Percentiles rank a stretch among this genome's conserved stretches.
phyloP scores from a whole-genome alignment of 2,329 filamentous ascomycete species.

The Neopestalotiopsis clavispora region DNA sequence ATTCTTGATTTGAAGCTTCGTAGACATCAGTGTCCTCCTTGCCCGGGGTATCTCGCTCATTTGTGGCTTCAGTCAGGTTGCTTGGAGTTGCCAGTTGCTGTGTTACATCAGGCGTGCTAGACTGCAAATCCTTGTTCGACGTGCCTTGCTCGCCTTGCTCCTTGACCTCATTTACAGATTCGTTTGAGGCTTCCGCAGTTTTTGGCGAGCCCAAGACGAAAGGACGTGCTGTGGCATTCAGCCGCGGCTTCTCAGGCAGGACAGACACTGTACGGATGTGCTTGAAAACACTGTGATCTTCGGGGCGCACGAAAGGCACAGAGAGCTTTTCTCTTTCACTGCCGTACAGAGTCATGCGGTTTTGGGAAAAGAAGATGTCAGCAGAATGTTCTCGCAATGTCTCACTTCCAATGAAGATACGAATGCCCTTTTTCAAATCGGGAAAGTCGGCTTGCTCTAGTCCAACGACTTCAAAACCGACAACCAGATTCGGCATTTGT shows the following conservation, averaged over 20 bases:
- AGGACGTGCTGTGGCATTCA: slow-evolving; percentile 58
- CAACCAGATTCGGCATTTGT: slow-evolving; percentile 80
- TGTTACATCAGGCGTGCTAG: slow-evolving; percentile 38
- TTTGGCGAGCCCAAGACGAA: slow-evolving; percentile 46
- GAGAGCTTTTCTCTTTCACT: slow-evolving; percentile 86
- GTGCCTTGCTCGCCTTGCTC: slow-evolving; percentile 35
- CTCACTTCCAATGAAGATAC: slow-evolving; percentile 90
- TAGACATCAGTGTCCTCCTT: slow-evolving; percentile 27
- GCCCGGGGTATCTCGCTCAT: slow-evolving; percentile 33
- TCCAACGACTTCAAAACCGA: slow-evolving; percentile 77
- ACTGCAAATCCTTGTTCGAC: slow-evolving; percentile 42
- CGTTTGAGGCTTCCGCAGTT: slow-evolving; percentile 21
- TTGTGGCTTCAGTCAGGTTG: slow-evolving; percentile 48
- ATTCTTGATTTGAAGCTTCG: slow-evolving; percentile 35
- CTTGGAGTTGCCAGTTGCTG: slow-evolving; percentile 39
- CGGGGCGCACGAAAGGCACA: slow-evolving; percentile 89
- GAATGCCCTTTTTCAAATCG: slow-evolving; percentile 67
- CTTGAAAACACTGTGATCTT: slow-evolving; percentile 83
- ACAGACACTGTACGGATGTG: slow-evolving; percentile 69
- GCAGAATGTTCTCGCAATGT: slow-evolving; percentile 84
- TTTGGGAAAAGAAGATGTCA: slow-evolving; percentile 90
- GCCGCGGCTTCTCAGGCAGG: slow-evolving; percentile 59
- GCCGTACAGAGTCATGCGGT: slow-evolving; percentile 85
- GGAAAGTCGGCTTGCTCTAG: slow-evolving; percentile 54
- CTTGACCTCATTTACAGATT: slow-evolving; percentile 27